Percentiles rank a stretch among this genome's conserved stretches.
Conservation (phyloP, 2,329 filamentous ascomycete species). For the Amauroascus verrucosus region DNA sequence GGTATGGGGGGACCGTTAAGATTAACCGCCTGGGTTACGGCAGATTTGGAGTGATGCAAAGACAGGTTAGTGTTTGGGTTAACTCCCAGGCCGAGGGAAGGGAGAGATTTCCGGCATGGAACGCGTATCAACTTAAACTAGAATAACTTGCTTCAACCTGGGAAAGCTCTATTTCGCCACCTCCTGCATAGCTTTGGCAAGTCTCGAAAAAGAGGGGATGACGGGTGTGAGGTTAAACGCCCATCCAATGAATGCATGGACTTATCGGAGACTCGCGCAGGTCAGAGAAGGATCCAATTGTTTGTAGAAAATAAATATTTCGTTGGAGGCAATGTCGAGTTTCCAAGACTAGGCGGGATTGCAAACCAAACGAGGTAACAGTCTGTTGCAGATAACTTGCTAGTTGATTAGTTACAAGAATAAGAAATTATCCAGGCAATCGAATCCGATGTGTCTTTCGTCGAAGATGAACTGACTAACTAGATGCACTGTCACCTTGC, state of each 20-base stretch:
- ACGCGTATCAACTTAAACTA: background rate
- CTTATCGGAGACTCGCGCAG: background rate
- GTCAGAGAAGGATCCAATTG: background rate
- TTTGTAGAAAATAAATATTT: background rate
- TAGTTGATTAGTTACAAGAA: too few species aligned
- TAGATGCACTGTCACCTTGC: background rate
- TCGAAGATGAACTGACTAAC: too few species aligned
- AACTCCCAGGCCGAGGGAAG: slow-evolving; percentile 45
- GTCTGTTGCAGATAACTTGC: too few species aligned
- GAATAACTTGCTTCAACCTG: background rate
- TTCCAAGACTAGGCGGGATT: background rate
- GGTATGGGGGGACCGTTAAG: slow-evolving; percentile 44
- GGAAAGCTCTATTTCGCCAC: too few species aligned
- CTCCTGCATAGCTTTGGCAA: too few species aligned
- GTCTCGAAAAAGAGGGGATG: too few species aligned
- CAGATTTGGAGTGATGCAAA: slow-evolving; percentile 44
- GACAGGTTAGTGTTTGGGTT: slow-evolving; percentile 54
- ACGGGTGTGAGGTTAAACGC: too few species aligned
- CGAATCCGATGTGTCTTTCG: too few species aligned
- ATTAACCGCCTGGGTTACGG: slow-evolving; percentile 53
- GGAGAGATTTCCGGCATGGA: slow-evolving; percentile 28
- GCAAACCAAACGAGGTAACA: background rate
- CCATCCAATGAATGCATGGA: background rate
- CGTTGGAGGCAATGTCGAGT: background rate
- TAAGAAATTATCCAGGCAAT: too few species aligned